These are phyloP conservation scores for Paralagenidium karlingii DNA, from an alignment of 352 stramenopile species.

Conservation along the genomic window DNA sequence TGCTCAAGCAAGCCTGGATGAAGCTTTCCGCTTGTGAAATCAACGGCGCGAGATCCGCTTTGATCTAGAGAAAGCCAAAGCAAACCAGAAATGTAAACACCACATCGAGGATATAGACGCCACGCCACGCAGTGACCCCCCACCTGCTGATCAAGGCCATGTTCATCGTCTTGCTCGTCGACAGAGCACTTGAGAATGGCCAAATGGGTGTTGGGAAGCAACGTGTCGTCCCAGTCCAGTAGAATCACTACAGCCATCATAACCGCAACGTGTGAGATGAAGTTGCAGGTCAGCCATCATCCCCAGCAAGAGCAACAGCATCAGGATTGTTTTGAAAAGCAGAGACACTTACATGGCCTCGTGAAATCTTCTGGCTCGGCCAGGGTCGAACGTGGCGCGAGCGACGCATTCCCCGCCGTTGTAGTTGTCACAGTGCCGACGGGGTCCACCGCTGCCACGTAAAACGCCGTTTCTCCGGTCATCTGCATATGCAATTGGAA, in stretches of 20 bases:
- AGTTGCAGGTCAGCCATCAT: not conserved
- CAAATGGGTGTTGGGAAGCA: constrained; percentile 59
- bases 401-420: too few relatives aligned
- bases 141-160: too few relatives aligned
- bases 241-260: constrained; percentile 54
- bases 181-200: too few relatives aligned
- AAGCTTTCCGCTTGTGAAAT: constrained; percentile 25
- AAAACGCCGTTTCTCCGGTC: too few relatives aligned
- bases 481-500: too few relatives aligned
- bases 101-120: too few relatives aligned
- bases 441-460: too few relatives aligned
- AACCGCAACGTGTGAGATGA: too few relatives aligned
- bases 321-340: not conserved
- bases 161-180: too few relatives aligned
- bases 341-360: constrained; percentile 5
- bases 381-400: constrained; percentile 1
- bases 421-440: too few relatives aligned
- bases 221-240: constrained; percentile 74
- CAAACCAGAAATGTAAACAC: constrained; percentile 1
- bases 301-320: not conserved
- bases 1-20: constrained; percentile 27
- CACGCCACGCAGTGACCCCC: too few relatives aligned
- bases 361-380: constrained; percentile 4
- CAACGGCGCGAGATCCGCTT: constrained; percentile 17
- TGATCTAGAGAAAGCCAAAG: constrained; percentile 3